Conservation (phyloP, 371 early-diverging fungal species). For the Entomophthora muscae region DNA sequence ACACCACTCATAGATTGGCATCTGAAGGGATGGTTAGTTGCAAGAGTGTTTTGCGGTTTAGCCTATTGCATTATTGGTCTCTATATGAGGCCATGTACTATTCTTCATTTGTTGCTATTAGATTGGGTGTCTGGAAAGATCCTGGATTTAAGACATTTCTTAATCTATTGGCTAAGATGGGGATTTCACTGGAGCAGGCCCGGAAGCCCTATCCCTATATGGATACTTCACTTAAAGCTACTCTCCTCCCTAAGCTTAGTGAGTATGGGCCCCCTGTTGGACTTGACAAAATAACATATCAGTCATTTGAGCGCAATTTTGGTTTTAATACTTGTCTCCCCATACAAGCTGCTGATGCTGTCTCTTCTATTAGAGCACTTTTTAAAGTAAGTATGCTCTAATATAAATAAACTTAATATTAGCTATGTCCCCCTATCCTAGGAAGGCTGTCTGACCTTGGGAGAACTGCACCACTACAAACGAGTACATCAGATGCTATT, state of each 20-base stretch:
- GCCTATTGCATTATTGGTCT: slow-evolving; percentile 64
- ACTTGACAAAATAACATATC: neutral
- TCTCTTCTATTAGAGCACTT: neutral
- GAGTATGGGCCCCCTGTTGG: neutral
- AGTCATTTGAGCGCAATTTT: neutral
- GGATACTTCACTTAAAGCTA: neutral
- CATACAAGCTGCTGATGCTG: neutral
- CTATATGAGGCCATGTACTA: slow-evolving; percentile 71
- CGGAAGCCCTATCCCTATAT: neutral
- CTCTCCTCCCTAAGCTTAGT: neutral
- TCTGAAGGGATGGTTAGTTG: neutral
- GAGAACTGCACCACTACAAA: neutral
- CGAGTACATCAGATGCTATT: neutral
- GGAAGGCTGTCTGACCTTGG: neutral
- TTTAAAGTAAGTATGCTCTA: neutral
- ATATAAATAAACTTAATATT: neutral
- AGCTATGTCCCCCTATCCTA: neutral
- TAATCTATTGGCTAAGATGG: slow-evolving; percentile 75
- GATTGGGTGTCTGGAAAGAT: slow-evolving; percentile 72
- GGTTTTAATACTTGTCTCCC: neutral
- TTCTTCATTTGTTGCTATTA: slow-evolving; percentile 64
- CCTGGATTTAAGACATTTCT: slow-evolving; percentile 52
- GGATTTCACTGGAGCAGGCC: slow-evolving; percentile 14
- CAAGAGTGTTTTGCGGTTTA: neutral
- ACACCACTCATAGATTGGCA: neutral